Evolutionary conservation across 306 rosid species (phyloP).

Genomic region (Vigna angularis): DNA sequence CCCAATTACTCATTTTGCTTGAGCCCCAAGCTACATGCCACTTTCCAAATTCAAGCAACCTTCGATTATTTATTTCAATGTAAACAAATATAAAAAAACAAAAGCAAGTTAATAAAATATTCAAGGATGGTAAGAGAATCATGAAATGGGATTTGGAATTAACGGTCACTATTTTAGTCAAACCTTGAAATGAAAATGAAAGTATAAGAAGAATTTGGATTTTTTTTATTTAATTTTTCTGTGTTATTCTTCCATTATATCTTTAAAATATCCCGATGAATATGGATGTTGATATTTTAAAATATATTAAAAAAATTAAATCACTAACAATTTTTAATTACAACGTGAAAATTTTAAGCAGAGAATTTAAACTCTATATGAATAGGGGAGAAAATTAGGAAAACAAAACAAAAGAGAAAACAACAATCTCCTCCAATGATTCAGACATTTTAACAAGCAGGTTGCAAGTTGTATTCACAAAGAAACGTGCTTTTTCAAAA

Average conservation of each 20-base stretch:
- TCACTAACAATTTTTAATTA: too few species aligned
- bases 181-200: not conserved
- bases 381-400: not conserved
- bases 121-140: not conserved
- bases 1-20: constrained; percentile 18
- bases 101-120: not conserved
- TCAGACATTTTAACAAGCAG: constrained; percentile 42
- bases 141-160: constrained; percentile 6
- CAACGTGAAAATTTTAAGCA: too few species aligned
- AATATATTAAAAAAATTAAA: too few species aligned
- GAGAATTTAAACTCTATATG: not conserved
- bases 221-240: too few species aligned
- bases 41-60: constrained; percentile 15
- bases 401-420: not conserved
- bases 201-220: too few species aligned
- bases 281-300: too few species aligned
- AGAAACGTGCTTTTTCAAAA: constrained; percentile 29
- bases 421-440: constrained; percentile 27
- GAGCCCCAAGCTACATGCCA: not conserved
- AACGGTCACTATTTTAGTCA: not conserved
- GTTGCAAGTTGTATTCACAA: constrained; percentile 32
- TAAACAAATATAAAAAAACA: not conserved
- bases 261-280: too few species aligned
- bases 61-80: not conserved
- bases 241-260: too few species aligned